Base-by-base conservation (phyloP, 1,284 basidiomycete species). In the Tetrapyrgos nigripes region DNA sequence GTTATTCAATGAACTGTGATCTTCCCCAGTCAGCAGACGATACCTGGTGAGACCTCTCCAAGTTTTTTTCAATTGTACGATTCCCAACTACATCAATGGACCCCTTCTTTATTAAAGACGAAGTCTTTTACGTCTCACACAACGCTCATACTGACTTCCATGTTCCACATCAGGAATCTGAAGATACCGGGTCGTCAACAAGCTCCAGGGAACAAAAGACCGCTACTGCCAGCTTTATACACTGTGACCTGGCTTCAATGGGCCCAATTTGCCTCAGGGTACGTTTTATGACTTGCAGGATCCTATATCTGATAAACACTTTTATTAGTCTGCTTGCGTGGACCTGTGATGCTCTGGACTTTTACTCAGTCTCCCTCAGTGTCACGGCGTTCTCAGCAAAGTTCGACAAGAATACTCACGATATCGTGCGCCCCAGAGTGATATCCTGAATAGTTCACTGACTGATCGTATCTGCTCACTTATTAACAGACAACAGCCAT, bases 311-410 rank as follows among this genome's bases (percentile, higher is more conserved):
- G 23, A 21, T 27, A 29, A 33, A 26, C 9, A n/a, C 19, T 45
- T 2, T 13, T 28, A n/a, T 21, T 62, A 91, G 89, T 47, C 92
- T 87, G 87, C 74, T 92, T 10, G 88, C 90, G 8, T 92, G 90
- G 91, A 86, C 87, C 5, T 91, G 88, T 73, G 91, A 92, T 65
- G 87, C 89, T 1, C 82, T 89, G 66, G 90, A 93, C 71, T 96
- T 93, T 75, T 95, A 95, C 79, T 83, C 86, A 21, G 92, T 94
- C 17, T 91, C 91, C 2, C 82, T 95, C 61, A 87, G 85, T 10
- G 81, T 93, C 21, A 73, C 78, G 1, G 72, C 75, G 17, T 83
- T 96, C 2, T 70, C 81, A 43, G 64, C 60, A 0, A 82, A 88
- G 63, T 92, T 92, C 64, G 53, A 70, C 48, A 80, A 77, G 57